These are phyloP conservation scores for Nepenthes gracilis DNA, from an alignment of 148 eudicot species.

Conservation along the genomic window DNA sequence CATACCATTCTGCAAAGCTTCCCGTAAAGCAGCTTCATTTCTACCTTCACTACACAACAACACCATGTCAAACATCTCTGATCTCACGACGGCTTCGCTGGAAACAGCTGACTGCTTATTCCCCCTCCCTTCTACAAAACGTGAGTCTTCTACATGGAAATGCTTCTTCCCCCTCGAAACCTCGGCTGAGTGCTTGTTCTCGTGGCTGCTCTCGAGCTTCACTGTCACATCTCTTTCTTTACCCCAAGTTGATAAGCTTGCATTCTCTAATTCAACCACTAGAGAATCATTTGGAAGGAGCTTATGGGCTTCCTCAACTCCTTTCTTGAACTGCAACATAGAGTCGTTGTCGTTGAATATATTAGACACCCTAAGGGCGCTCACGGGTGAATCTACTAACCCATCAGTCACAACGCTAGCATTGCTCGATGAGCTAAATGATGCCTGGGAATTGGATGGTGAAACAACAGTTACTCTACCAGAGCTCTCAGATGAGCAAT, in stretches of 20 bases:
- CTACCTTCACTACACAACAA: slow-evolving; percentile 50
- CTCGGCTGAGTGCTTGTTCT: slow-evolving; percentile 5
- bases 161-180: slow-evolving; percentile 40
- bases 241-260: slow-evolving; percentile 5
- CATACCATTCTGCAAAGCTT: slow-evolving; percentile 35
- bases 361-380: slow-evolving; percentile 33
- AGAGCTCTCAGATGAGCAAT: slow-evolving; percentile 20
- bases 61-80: slow-evolving; percentile 72
- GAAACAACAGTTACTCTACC: slow-evolving; percentile 13
- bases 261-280: slow-evolving; percentile 9
- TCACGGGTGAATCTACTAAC: slow-evolving; percentile 32
- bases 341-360: slow-evolving; percentile 49
- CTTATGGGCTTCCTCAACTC: slow-evolving; percentile 48
- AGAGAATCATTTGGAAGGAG: slow-evolving; percentile 37
- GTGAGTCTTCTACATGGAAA: slow-evolving; percentile 21
- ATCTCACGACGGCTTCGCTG: slow-evolving; percentile 44
- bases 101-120: slow-evolving; percentile 58
- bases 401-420: slow-evolving; percentile 19
- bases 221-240: slow-evolving; percentile 3
- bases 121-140: slow-evolving; percentile 34
- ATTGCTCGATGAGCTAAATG: slow-evolving; percentile 21
- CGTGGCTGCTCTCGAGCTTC: slow-evolving; percentile 16
- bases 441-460: slow-evolving; percentile 11
- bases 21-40: slow-evolving; percentile 55
- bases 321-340: slow-evolving; percentile 43